These are phyloP conservation scores for Phlyctochytrium arcticum DNA, from an alignment of 192 early-diverging fungal genomes.

Conservation along the genomic window DNA sequence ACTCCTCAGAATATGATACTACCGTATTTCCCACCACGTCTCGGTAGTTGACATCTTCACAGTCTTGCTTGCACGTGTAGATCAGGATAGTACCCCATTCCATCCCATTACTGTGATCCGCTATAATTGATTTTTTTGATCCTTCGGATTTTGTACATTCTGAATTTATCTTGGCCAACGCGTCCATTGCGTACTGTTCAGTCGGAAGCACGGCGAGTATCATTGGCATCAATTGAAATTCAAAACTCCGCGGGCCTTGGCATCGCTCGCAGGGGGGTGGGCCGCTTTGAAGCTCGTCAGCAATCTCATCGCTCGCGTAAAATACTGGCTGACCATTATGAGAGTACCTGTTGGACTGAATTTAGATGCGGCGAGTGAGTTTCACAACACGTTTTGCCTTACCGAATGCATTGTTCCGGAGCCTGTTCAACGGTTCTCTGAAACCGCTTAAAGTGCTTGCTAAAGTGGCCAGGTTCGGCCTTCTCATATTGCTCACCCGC, in stretches of 20 bases:
- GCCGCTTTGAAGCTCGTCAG: not conserved
- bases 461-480: slow-evolving; percentile 62
- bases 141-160: no score
- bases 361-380: no score
- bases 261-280: slow-evolving; percentile 64
- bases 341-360: slow-evolving; percentile 65
- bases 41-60: slow-evolving; percentile 36
- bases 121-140: slow-evolving; percentile 23
- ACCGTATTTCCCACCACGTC: not conserved
- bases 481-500: slow-evolving; percentile 83
- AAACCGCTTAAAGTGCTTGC: slow-evolving; percentile 79
- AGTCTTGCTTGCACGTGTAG: slow-evolving; percentile 77
- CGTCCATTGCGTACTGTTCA: slow-evolving; percentile 43
- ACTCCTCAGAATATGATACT: slow-evolving; percentile 58
- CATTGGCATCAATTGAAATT: slow-evolving; percentile 92
- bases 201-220: slow-evolving; percentile 68
- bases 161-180: no score
- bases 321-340: slow-evolving; percentile 67
- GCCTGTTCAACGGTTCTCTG: slow-evolving; percentile 62
- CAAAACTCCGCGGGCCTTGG: slow-evolving; percentile 67
- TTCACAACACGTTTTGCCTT: not conserved
- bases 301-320: slow-evolving; percentile 43
- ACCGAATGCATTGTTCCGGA: slow-evolving; percentile 82
- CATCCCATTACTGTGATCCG: slow-evolving; percentile 67
- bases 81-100: slow-evolving; percentile 88